phyloP scores from a whole-genome alignment of 441 rosid species.

The Bocquillonia castaneifolia region DNA sequence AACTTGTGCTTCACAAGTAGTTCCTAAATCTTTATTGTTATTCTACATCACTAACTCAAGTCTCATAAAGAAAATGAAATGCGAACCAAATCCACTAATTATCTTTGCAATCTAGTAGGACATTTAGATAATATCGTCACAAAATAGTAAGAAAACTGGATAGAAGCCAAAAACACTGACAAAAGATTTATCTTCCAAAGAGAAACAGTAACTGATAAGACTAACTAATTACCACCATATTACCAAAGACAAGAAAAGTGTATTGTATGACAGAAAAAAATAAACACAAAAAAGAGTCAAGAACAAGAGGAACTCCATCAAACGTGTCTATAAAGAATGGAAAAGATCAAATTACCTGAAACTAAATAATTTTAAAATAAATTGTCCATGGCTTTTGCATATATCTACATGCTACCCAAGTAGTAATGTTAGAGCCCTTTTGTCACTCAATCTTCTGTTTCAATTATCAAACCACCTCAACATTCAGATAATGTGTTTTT shows the following conservation, averaged over 20 bases:
- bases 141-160: too few relatives aligned
- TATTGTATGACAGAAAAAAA: too few relatives aligned
- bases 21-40: neutral
- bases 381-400: neutral
- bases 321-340: neutral
- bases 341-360: too few relatives aligned
- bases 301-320: neutral
- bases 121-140: neutral
- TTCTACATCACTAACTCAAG: neutral
- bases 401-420: neutral
- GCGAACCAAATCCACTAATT: neutral
- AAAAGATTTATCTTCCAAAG: neutral
- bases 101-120: neutral
- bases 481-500: neutral
- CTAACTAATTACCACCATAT: neutral
- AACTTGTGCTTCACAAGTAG: neutral
- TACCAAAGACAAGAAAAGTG: neutral
- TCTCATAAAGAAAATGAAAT: neutral
- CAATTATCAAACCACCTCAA: neutral
- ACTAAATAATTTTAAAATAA: neutral
- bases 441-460: neutral
- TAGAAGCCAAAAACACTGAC: neutral
- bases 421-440: neutral
- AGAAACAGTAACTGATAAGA: neutral
- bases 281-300: neutral